phyloP scores from a whole-genome alignment of 495 filamentous ascomycete species.

The Glonium stellatum region DNA sequence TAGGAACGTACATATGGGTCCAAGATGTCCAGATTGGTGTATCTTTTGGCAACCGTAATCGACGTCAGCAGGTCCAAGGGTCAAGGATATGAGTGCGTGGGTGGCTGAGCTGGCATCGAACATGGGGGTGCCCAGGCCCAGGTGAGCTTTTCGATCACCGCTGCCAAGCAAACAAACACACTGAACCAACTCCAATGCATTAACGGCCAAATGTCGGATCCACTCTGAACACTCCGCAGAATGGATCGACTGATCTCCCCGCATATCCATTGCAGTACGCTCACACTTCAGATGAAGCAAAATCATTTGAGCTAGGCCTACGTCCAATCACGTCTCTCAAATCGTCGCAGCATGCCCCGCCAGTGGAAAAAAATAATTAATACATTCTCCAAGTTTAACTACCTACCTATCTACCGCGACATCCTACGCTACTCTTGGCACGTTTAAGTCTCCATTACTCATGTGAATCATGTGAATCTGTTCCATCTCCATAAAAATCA shows the following conservation, averaged over 20 bases:
- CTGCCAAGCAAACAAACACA: background rate
- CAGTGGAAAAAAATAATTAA: no score
- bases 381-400: no score
- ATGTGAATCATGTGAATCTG: background rate
- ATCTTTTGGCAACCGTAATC: background rate
- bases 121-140: background rate
- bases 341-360: no score
- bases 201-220: no score
- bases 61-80: constrained; percentile 4
- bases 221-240: no score
- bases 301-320: no score
- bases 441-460: background rate
- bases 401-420: no score
- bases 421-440: no score
- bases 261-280: no score
- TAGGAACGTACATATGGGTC: background rate
- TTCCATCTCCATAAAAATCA: background rate
- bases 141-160: background rate
- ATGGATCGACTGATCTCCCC: no score
- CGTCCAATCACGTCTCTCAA: no score
- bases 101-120: background rate
- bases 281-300: no score
- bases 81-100: background rate
- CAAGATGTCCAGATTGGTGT: background rate
- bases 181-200: background rate